These are phyloP conservation scores for Cercospora zeina DNA, from an alignment of 2,329 filamentous ascomycete genomes.

Conservation along the genomic window DNA sequence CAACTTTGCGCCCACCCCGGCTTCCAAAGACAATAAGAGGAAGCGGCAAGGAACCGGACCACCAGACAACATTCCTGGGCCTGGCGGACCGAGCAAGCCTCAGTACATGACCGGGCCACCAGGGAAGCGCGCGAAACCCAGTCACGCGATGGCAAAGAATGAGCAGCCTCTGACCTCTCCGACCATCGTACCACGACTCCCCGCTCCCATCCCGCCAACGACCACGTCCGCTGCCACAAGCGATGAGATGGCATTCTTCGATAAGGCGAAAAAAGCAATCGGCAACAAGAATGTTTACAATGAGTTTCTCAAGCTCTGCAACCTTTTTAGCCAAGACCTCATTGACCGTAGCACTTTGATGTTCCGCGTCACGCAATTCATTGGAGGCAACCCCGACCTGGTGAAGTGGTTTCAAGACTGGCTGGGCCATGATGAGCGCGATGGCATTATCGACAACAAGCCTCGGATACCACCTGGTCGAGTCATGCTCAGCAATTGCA, in stretches of 20 bases:
- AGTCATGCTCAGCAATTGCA: slow-evolving; percentile 92
- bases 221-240: slow-evolving; percentile 70
- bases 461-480: slow-evolving; percentile 73
- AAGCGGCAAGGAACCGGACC: slow-evolving; percentile 64
- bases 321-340: slow-evolving; percentile 88
- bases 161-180: slow-evolving; percentile 66
- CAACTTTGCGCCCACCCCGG: slow-evolving; percentile 83
- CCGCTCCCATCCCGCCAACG: slow-evolving; percentile 79
- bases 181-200: slow-evolving; percentile 82
- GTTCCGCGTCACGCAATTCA: slow-evolving; percentile 79
- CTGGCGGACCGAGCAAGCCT: slow-evolving; percentile 34
- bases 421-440: slow-evolving; percentile 72
- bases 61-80: slow-evolving; percentile 34
- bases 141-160: slow-evolving; percentile 49
- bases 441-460: slow-evolving; percentile 76
- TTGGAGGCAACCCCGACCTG: slow-evolving; percentile 85
- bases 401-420: slow-evolving; percentile 85
- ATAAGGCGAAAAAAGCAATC: slow-evolving; percentile 93
- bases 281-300: slow-evolving; percentile 89
- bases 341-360: slow-evolving; percentile 83
- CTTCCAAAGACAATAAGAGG: slow-evolving; percentile 74
- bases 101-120: slow-evolving; percentile 29
- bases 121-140: slow-evolving; percentile 71
- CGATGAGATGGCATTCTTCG: slow-evolving; percentile 92
- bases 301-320: slow-evolving; percentile 96